These are phyloP conservation scores for Bombardia bombarda DNA, from an alignment of 495 filamentous ascomycete genomes.

Conservation along the genomic window DNA sequence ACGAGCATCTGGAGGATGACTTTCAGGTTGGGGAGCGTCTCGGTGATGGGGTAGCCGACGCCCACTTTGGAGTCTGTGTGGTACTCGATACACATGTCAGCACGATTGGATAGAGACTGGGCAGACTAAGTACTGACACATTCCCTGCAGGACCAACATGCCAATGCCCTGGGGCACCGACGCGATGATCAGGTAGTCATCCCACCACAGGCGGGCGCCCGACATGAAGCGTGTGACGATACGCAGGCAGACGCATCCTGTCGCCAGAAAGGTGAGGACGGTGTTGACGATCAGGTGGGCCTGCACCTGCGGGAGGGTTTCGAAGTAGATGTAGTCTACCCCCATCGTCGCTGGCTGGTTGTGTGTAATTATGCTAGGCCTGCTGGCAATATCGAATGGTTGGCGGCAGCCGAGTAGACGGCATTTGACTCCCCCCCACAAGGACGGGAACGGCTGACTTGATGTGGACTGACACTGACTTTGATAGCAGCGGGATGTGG, in stretches of 20 bases:
- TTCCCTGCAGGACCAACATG: conserved; percentile 19
- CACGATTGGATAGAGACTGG: neutral
- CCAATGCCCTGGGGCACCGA: conserved; percentile 18
- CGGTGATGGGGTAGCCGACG: conserved; percentile 7
- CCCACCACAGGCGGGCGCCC: conserved; percentile 21
- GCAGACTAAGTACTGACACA: conserved; percentile 11
- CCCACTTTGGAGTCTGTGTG: conserved; percentile 12
- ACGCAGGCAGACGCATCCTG: conserved; percentile 11
- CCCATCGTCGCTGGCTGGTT: neutral
- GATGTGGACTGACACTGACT: no score
- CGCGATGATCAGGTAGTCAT: conserved; percentile 24
- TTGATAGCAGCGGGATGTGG: no score
- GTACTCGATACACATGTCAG: neutral
- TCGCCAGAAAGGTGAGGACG: conserved; percentile 6
- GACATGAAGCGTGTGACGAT: conserved; percentile 10
- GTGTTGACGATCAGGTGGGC: conserved; percentile 16
- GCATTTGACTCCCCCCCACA: no score
- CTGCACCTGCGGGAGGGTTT: conserved; percentile 7
- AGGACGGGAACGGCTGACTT: no score
- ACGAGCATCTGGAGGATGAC: conserved; percentile 17
- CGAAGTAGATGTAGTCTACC: conserved; percentile 7
- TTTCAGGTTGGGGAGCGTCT: conserved; percentile 5
- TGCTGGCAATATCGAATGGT: neutral
- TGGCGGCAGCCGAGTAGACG: no score
- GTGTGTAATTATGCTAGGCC: neutral